Base-by-base conservation (phyloP, 2,329 filamentous ascomycete genomes). In the Xylariomycetidae sp. region DNA sequence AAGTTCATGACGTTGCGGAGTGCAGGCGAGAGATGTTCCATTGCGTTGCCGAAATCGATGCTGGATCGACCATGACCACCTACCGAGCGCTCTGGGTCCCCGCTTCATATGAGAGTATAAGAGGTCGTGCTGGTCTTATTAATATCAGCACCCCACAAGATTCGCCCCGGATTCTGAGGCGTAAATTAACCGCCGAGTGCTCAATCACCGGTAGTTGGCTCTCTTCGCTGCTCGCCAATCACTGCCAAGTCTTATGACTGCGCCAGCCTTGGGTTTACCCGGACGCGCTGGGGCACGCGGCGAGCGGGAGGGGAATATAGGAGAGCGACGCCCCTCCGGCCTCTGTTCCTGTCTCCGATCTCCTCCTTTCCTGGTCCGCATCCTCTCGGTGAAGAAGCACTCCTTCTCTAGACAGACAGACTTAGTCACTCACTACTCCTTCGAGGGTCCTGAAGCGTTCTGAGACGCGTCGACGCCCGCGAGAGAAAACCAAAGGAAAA, bases 241-340 rank as follows among this genome's bases (percentile, higher is more conserved):
- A 39, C n/a, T 28, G 40, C 44, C 43, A 38, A 35, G 32, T 25
- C 32, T 24, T 19, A 32, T 37, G 40, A 40, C 37, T 39, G 38
- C 38, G 41, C 47, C 46, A 46, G 34, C 37, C 44, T 50, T 49
- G 46, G 42, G 47, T 53, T 51, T 53, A 51, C 41, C 49, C 49
- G 48, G 47, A 34, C 38, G 38, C 29, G 30, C 12, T 32, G 32
- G 32, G 16, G 31, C 39, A 30, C 37, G 29, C 41, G 35, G 35
- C 32, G 25, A 32, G 29, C 30, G 37, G 32, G 27, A 39, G 35
- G 30, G 32, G 38, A 30, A 35, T 33, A 35, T 35, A 38, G 49
- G 49, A 38, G 34, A 44, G 38, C n/a, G 32, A 34, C 18, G 36
- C 33, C 30, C 37, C 37, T 31, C 37, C 28, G 17, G 29, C 30